Evolutionary conservation across 805 yeast genomes (phyloP), one percentile per base, ranked within the genome.

Genomic region (Sugiyamaella marilandica): DNA sequence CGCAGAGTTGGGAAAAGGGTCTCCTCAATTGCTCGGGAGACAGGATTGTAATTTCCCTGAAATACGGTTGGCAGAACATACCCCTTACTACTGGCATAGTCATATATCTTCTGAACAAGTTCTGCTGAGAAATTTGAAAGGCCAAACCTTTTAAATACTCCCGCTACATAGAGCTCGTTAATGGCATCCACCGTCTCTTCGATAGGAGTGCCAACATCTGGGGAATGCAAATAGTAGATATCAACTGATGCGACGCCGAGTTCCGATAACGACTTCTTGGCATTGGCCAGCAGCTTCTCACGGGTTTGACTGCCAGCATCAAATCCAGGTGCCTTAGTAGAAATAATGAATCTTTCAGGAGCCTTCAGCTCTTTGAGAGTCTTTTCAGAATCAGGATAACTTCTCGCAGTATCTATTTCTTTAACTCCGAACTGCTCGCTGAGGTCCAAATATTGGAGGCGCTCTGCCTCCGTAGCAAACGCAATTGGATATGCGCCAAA

Each of bases 31-130:
- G 45, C 49, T 31, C 67, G 58, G 11, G 66, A 49, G 26, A 65
- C 56, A 29, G 64, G 59, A 48, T 65, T 65, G 55, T 65, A 65
- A 31, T 61, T 54, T 18, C 67, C 68, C 50, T 65, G 68, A 51
- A 55, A 63, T n/a, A 65, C 66, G 4, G 67, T 52, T 1, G 68
- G 68, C n/a, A 54, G 46, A 26, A 62, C 57, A 53, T 64, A 64
- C 13, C 56, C 57, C 45, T 64, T 54, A 41, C 54, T 52, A 36
- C 57, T 55, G 9, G 64, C 58, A 47, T 49, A 47, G 13, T 54
- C 41, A 45, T 61, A 55, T 36, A 64, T 51, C 43, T 54, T 44
- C 47, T 56, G 52, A 37, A 62, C 67, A 16, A 57, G 65, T 26
- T 45, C 51, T 16, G 64, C 58, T 2, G 57, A 18, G 45, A 50